These are phyloP conservation scores for Cyathus pygmaeus DNA, from an alignment of 1,284 basidiomycete species.

Conservation along the genomic window DNA sequence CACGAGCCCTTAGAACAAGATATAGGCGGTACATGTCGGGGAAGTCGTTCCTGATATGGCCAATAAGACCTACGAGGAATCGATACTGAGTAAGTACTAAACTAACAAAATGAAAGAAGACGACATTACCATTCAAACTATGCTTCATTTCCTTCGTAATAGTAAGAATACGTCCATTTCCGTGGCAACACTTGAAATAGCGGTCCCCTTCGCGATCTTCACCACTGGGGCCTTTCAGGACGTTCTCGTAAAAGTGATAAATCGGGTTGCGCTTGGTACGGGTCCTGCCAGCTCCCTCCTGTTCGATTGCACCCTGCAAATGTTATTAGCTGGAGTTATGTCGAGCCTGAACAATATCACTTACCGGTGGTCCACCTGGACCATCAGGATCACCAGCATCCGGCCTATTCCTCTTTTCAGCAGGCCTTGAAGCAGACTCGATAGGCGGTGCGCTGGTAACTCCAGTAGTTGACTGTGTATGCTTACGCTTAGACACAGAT, in stretches of 20 bases:
- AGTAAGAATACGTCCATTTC: constrained; percentile 23
- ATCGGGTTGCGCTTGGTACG: constrained; percentile 26
- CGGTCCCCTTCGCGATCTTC: constrained; percentile 17
- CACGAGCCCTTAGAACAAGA: constrained; percentile 10
- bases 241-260: constrained; percentile 24
- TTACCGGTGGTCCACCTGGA: too few species aligned
- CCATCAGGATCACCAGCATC: too few species aligned
- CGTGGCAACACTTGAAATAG: constrained; percentile 34
- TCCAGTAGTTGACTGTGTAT: too few species aligned
- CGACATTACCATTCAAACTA: constrained; percentile 14
- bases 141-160: constrained; percentile 27
- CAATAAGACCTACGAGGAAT: constrained; percentile 13
- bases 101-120: not conserved
- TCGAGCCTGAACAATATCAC: too few species aligned
- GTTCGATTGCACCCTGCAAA: too few species aligned
- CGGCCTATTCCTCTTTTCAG: too few species aligned
- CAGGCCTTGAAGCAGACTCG: too few species aligned
- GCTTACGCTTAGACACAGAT: too few species aligned
- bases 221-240: constrained; percentile 10
- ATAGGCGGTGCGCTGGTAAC: too few species aligned
- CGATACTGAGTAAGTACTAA: not conserved
- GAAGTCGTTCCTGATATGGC: constrained; percentile 24
- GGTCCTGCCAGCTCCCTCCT: too few species aligned
- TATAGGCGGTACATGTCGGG: constrained; percentile 23
- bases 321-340: too few species aligned